phyloP scores from a whole-genome alignment of 768 basidiomycete genomes.

The Leucocoprinus leucothites region DNA sequence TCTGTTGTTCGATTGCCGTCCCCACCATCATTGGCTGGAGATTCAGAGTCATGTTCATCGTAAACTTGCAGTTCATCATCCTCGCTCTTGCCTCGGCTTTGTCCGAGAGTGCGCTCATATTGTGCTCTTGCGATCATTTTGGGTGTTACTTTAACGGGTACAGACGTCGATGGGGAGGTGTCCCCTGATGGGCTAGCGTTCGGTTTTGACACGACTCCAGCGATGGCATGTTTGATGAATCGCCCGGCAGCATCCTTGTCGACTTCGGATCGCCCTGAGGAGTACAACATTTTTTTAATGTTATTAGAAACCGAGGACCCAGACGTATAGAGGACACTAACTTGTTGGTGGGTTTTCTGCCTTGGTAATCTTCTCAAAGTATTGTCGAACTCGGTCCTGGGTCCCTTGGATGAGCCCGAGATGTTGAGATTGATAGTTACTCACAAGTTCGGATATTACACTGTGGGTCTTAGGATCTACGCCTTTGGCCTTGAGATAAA shows the following conservation, averaged over 20 bases:
- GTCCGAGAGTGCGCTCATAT: slow-evolving; percentile 55
- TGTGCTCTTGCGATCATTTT: slow-evolving; percentile 73
- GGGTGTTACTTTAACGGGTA: slow-evolving; percentile 57
- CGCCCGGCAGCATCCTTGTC: slow-evolving; percentile 79
- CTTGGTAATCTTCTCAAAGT: slow-evolving; percentile 78
- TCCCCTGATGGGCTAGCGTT: slow-evolving; percentile 24
- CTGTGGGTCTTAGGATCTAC: slow-evolving; percentile 79
- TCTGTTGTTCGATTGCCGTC: slow-evolving; percentile 14
- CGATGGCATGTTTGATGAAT: slow-evolving; percentile 83
- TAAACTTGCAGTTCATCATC: slow-evolving; percentile 36
- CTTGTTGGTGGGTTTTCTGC: slow-evolving; percentile 68
- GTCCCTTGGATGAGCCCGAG: background rate
- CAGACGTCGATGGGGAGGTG: slow-evolving; percentile 25
- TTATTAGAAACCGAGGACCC: background rate
- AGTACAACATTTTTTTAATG: background rate
- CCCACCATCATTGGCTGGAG: slow-evolving; percentile 18
- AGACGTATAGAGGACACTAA: slow-evolving; percentile 25
- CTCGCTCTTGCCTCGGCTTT: slow-evolving; percentile 44
- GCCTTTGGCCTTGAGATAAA: slow-evolving; percentile 78
- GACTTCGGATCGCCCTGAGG: slow-evolving; percentile 42
- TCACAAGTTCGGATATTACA: slow-evolving; percentile 68
- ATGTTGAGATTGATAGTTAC: background rate
- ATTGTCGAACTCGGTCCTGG: slow-evolving; percentile 72
- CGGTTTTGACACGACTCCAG: slow-evolving; percentile 49
- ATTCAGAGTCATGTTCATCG: slow-evolving; percentile 28